Base-by-base conservation (phyloP, 1,139 yeast genomes). In the Candida neerlandica region DNA sequence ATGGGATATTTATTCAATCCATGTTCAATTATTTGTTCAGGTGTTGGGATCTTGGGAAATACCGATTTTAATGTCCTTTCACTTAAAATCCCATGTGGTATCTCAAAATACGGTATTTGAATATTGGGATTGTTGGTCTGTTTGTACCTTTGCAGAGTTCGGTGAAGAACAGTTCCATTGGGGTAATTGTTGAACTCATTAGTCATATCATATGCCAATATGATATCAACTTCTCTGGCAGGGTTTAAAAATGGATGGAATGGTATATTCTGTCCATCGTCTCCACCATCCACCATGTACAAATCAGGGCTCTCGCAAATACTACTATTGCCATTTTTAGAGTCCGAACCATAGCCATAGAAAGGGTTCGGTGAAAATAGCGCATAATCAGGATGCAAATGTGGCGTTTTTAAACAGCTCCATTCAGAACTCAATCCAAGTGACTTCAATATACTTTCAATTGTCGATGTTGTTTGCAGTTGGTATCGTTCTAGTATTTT, bases 311-410 rank as follows among this genome's bases (percentile, higher is more conserved):
- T 58, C 4, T 54, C 47, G 3, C 58, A 47, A 1, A 68, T 51
- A 15, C 30, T 21, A 9, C 39, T 40, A 2, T 48, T 34, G 16
- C 19, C 37, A 18, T 46, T 44, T 19, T 19, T 33, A 10, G 53
- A n/a, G n/a, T n/a, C n/a, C n/a, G n/a, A 50, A 2, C 59, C 56
- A 14, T 49, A 35, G 14, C 71, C 73, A 52, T 66, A 77, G 65
- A 88, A 91, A 4, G 97, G 96, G 57, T 89, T 90, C 3, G 96
- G 96, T 11, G 81, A 70, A 66, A 77, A 80, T 4, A 86, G 64
- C 0, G 96, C 94, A 64, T 84, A 86, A 58, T 87, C 94, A 10
- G 89, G 80, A 39, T 77, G 75, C 14, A 61, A 52, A 46, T 61
- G 63, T 1, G 74, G 72, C n/a, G 53, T 47, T 9, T 58, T 56